Conservation (phyloP, 108 stramenopile genomes). For the Nitzschia sp. region DNA sequence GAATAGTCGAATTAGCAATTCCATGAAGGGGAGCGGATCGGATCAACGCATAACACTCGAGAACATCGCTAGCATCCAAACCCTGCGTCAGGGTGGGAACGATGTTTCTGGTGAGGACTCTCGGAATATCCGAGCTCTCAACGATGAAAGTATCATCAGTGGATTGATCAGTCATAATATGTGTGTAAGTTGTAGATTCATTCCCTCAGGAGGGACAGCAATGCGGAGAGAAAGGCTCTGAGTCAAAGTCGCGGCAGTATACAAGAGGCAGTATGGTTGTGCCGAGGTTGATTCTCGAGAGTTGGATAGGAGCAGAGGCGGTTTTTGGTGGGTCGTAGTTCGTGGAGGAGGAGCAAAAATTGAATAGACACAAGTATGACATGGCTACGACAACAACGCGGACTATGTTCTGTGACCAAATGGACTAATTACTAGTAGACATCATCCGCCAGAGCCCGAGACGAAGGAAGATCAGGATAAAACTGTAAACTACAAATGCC, state of each 20-base stretch:
- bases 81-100: conserved; percentile 54
- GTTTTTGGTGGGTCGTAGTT: no score
- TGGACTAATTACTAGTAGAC: no score
- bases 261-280: background rate
- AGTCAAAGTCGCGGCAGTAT: background rate
- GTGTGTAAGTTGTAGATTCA: background rate
- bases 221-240: background rate
- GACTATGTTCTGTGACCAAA: no score
- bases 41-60: conserved; percentile 76
- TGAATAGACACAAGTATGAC: no score
- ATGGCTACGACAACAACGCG: no score
- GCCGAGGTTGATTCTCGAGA: background rate
- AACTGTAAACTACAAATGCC: no score
- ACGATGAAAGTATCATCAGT: background rate
- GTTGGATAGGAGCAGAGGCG: background rate
- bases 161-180: background rate
- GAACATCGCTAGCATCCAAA: conserved; percentile 79
- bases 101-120: conserved; percentile 34
- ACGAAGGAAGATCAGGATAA: no score
- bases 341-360: no score
- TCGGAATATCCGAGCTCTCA: conserved; percentile 22
- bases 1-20: conserved; percentile 47
- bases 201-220: background rate
- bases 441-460: no score
- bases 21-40: conserved; percentile 56